A percentile compares a stretch with the other conserved stretches of the same genome.
These are phyloP conservation scores for Bocquillonia castaneifolia DNA, from an alignment of 441 rosid species.

Conservation along the genomic window DNA sequence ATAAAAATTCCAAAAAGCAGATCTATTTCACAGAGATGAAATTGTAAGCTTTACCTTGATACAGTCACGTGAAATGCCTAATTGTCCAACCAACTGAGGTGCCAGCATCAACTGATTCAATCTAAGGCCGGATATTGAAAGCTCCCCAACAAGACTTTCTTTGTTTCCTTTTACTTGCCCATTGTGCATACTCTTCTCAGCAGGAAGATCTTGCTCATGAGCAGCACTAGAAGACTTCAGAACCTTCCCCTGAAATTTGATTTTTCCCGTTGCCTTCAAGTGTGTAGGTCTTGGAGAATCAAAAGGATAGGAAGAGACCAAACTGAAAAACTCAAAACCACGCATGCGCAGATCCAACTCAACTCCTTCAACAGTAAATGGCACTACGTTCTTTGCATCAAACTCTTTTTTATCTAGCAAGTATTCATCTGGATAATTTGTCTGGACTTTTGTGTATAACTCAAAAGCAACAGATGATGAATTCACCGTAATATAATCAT, in stretches of 20 bases:
- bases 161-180: conserved; percentile 28
- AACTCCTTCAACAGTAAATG: conserved; percentile 84
- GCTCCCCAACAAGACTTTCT: conserved; percentile 75
- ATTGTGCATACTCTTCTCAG: conserved; percentile 30
- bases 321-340: conserved; percentile 93
- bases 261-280: conserved; percentile 89
- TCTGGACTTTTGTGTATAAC: conserved; percentile 68
- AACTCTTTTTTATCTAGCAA: conserved; percentile 44
- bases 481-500: conserved; percentile 70
- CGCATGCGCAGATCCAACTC: conserved; percentile 97
- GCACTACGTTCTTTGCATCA: conserved; percentile 42
- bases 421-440: conserved; percentile 65
- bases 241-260: conserved; percentile 89
- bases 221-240: conserved; percentile 33
- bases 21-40: conserved; percentile 1
- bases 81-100: conserved; percentile 77
- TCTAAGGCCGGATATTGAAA: conserved; percentile 83
- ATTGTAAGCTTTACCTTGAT: conserved; percentile 57
- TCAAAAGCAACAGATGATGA: conserved; percentile 93
- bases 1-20: not conserved
- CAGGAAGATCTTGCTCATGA: conserved; percentile 33
- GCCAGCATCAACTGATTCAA: conserved; percentile 92
- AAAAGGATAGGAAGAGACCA: conserved; percentile 79
- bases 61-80: conserved; percentile 68
- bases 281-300: conserved; percentile 97